Evolutionary conservation across 768 basidiomycete genomes (phyloP).

Genomic region (Amanita inopinata): DNA sequence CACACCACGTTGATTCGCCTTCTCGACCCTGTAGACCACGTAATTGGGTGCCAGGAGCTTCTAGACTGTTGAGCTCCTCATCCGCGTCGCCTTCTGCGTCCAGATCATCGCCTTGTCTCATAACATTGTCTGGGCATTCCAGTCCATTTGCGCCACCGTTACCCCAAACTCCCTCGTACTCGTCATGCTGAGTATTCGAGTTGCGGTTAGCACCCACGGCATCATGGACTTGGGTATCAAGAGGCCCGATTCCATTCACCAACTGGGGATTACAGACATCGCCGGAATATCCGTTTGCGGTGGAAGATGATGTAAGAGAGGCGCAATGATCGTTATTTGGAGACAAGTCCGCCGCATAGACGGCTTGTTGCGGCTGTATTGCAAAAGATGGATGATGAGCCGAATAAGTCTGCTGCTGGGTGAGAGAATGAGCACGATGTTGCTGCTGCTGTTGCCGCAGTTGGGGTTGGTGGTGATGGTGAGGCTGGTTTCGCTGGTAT

Average conservation of each 20-base stretch:
- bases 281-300: neutral
- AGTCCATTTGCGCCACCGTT: constrained; percentile 5
- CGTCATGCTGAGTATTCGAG: constrained; percentile 4
- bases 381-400: constrained; percentile 5
- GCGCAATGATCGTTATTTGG: constrained; percentile 3
- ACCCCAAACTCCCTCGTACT: constrained; percentile 6
- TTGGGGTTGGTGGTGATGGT: constrained; percentile 13
- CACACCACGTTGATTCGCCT: constrained; percentile 8
- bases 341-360: constrained; percentile 4
- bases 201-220: neutral
- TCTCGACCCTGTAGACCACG: constrained; percentile 9
- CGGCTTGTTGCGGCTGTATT: neutral
- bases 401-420: constrained; percentile 9
- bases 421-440: constrained; percentile 20
- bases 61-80: constrained; percentile 10
- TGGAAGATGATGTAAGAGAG: constrained; percentile 6
- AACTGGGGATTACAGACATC: constrained; percentile 6
- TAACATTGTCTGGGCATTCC: constrained; percentile 5
- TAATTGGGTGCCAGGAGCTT: constrained; percentile 5
- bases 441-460: constrained; percentile 12
- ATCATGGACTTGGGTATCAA: neutral
- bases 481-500: constrained; percentile 8
- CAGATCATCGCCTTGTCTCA: constrained; percentile 16
- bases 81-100: constrained; percentile 21
- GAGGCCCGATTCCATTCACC: constrained; percentile 5